A percentile compares a stretch with the other conserved stretches of the same genome.
Conservation (phyloP, 2,329 filamentous ascomycete genomes). For the Coleophoma crateriformis region DNA sequence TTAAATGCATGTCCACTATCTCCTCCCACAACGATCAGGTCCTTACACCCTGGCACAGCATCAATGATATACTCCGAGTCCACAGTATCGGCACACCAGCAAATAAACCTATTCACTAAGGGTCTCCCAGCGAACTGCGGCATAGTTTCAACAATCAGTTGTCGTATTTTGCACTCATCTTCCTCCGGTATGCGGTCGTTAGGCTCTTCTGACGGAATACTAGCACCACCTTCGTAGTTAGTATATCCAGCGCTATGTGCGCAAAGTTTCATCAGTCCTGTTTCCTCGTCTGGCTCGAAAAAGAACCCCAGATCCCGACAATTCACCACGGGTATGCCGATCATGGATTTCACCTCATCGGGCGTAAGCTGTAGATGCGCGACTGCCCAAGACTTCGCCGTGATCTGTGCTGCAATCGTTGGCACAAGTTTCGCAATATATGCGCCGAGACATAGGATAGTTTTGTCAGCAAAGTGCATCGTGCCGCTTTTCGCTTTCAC, state of each 20-base stretch:
- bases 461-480: neutral
- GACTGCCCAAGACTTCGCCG: constrained; percentile 44
- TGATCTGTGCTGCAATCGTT: constrained; percentile 42
- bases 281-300: constrained; percentile 45
- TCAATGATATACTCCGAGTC: constrained; percentile 46
- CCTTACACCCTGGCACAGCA: constrained; percentile 36
- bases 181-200: neutral
- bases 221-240: neutral
- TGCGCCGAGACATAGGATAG: neutral
- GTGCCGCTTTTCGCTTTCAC: neutral
- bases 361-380: constrained; percentile 42
- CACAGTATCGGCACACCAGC: constrained; percentile 46
- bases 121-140: constrained; percentile 28
- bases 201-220: neutral
- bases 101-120: constrained; percentile 43
- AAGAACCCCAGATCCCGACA: constrained; percentile 46
- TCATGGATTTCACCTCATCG: constrained; percentile 37
- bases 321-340: constrained; percentile 43
- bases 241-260: constrained; percentile 20
- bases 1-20: constrained; percentile 38
- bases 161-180: neutral
- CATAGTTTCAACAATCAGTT: neutral
- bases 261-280: constrained; percentile 42
- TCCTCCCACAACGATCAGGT: constrained; percentile 37
- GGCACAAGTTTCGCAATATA: constrained; percentile 27